Conservation (phyloP, 2,329 filamentous ascomycete species). For the Tolypocladium capitatum region DNA sequence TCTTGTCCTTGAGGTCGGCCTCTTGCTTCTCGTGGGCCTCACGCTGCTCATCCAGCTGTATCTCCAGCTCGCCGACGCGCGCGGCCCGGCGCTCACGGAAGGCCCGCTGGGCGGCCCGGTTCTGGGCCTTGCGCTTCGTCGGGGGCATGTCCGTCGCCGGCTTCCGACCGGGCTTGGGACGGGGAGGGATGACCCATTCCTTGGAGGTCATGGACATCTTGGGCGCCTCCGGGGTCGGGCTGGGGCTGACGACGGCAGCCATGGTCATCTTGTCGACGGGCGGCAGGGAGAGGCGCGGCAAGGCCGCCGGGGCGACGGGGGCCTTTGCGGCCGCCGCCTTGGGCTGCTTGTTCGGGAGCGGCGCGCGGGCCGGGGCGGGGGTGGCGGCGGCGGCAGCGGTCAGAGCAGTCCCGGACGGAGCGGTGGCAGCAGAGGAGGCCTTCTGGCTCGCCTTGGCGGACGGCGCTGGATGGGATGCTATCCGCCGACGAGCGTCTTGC, state of each 20-base stretch:
- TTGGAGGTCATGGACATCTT: slow-evolving; percentile 58
- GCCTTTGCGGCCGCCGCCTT: slow-evolving; percentile 10
- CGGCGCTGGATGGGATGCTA: not conserved
- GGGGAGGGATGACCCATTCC: slow-evolving; percentile 75
- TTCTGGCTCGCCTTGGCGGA: not conserved
- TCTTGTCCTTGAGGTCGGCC: slow-evolving; percentile 42
- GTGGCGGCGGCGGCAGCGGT: slow-evolving; percentile 7
- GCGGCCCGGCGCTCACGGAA: slow-evolving; percentile 81
- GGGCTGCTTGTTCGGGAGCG: slow-evolving; percentile 10
- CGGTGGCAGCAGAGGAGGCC: slow-evolving; percentile 6
- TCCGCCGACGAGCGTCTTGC: not conserved
- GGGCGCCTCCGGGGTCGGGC: slow-evolving; percentile 25
- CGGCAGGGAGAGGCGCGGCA: slow-evolving; percentile 19
- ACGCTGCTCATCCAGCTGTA: slow-evolving; percentile 49
- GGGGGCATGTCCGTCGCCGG: slow-evolving; percentile 85
- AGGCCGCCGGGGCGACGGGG: slow-evolving; percentile 11
- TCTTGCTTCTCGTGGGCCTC: slow-evolving; percentile 44
- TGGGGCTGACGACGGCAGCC: slow-evolving; percentile 32
- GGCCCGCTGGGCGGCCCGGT: slow-evolving; percentile 78
- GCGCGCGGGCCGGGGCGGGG: slow-evolving; percentile 10
- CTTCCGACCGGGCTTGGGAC: slow-evolving; percentile 84
- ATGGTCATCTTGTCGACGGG: slow-evolving; percentile 32
- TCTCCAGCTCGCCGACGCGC: slow-evolving; percentile 64
- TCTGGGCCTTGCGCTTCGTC: slow-evolving; percentile 89
- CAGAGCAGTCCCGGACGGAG: slow-evolving; percentile 2